Evolutionary conservation across 345 rosid species (phyloP).

Genomic region (Firmiana major): DNA sequence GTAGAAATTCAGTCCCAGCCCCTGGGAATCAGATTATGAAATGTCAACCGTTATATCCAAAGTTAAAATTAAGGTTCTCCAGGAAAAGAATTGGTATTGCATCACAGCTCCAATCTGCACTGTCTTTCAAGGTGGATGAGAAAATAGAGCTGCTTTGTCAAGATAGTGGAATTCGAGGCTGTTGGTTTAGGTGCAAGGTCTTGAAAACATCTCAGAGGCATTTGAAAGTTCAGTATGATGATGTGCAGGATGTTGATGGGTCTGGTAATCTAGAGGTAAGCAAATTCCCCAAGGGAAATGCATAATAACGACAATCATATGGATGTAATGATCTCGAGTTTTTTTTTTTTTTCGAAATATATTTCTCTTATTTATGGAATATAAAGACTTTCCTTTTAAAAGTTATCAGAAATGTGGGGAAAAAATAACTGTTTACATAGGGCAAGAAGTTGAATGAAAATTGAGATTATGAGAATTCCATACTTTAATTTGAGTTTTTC

Average conservation of each 20-base stretch:
- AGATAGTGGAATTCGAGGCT: conserved; percentile 55
- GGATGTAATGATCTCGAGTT: not conserved
- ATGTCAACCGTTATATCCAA: conserved; percentile 18
- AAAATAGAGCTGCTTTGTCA: conserved; percentile 46
- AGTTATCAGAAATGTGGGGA: not conserved
- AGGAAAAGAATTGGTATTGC: conserved; percentile 15
- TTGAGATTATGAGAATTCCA: not conserved
- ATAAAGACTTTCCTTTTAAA: not conserved
- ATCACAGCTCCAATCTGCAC: conserved; percentile 7
- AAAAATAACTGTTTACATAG: not conserved
- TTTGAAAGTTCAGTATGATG: conserved; percentile 38
- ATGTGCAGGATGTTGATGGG: conserved; percentile 39
- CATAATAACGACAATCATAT: not conserved
- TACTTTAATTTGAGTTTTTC: not conserved
- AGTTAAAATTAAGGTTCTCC: conserved; percentile 31
- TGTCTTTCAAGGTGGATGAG: conserved; percentile 22
- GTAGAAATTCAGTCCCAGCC: conserved; percentile 5
- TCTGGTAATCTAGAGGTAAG: conserved; percentile 41
- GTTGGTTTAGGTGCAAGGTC: conserved; percentile 53
- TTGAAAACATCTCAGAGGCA: conserved; percentile 24
- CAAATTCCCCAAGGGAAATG: not conserved
- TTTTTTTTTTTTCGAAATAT: not conserved
- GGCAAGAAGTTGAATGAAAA: not conserved
- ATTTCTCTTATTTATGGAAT: not conserved
- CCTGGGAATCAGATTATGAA: conserved; percentile 4